Conservation (phyloP, 257 asterid genomes). For the Orobanche coerulescens region DNA sequence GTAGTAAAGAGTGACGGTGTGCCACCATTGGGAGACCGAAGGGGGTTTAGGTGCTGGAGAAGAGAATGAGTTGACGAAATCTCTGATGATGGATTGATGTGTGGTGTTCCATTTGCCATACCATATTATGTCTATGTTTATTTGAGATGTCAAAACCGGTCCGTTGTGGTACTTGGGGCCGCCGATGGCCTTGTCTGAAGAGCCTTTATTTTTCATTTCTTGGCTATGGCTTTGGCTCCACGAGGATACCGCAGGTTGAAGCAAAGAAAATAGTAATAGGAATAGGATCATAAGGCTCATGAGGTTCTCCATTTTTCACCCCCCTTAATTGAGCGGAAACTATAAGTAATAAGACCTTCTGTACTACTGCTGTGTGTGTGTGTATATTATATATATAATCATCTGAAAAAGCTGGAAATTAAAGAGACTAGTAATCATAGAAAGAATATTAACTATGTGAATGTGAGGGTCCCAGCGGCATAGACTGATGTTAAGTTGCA, state of each 20-base stretch:
- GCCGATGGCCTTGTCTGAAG: conserved; percentile 55
- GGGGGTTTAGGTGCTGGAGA: conserved; percentile 39
- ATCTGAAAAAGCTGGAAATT: too few relatives aligned
- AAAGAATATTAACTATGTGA: too few relatives aligned
- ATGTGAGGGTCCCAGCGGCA: too few relatives aligned
- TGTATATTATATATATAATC: too few relatives aligned
- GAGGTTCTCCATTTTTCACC: conserved; percentile 27
- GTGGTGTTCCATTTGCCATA: conserved; percentile 59
- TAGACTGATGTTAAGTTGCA: too few relatives aligned
- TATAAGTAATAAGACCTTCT: too few relatives aligned
- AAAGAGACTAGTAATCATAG: too few relatives aligned
- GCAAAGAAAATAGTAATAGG: conserved; percentile 18
- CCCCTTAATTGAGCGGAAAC: too few relatives aligned
- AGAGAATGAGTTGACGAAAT: conserved; percentile 51
- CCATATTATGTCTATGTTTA: conserved; percentile 63
- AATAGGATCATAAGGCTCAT: conserved; percentile 12
- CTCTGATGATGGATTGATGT: conserved; percentile 57
- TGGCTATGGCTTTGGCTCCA: conserved; percentile 24
- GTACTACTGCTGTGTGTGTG: too few relatives aligned
- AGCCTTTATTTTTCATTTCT: conserved; percentile 59
- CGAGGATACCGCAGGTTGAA: conserved; percentile 24
- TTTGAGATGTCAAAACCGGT: conserved; percentile 57
- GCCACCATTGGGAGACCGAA: conserved; percentile 78
- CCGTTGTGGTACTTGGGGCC: conserved; percentile 81
- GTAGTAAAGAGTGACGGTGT: conserved; percentile 45